Base-by-base conservation (phyloP, 495 filamentous ascomycete genomes). In the Penicillium flavigenum region DNA sequence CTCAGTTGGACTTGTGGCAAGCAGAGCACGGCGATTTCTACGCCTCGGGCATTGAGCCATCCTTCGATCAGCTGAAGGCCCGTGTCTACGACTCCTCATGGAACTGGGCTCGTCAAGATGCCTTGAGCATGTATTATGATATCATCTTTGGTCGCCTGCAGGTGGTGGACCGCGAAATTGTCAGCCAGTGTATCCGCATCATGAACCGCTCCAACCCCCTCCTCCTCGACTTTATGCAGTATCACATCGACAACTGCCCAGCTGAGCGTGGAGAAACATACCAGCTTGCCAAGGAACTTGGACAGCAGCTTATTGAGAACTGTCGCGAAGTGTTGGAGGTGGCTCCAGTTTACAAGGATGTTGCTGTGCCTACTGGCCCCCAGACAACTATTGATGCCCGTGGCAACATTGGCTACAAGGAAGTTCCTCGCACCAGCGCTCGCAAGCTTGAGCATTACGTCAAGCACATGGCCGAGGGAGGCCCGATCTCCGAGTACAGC, bases 51-150 rank as follows among this genome's bases (percentile, higher is more conserved):
- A 98, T 99, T 62, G 91, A 96, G 69, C 95, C 94, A 0, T 83
- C 90, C 6, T 99, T 99, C 72, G 92, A 89, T 67, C 77, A 88
- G 3, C 82, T 98, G 17, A 99, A 99, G 73, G 93, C 94, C 17
- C 86, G 94, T 71, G 85, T 96, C 14, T 99, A 98, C 74, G 94
- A 99, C 71, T 98, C 94, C 1, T 94, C 91, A 1, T 99, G 94
- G 94, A 99, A 99, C 71, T 99, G 94, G 94, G 94, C 90, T 32
- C 88, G 94, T 51, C 95, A 98, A 67, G 94, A 99, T 74, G 94
- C 92, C 38, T 81, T 98, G 39, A 90, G 84, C 78, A 99, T 99
- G 94, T 99, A 92, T 78, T 99, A 91, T 73, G 95, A 99, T 68
- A 96, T 99, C 64, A 97, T 99, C 66, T 99, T 99, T 62, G 94